Base-by-base conservation (phyloP, 768 basidiomycete species). In the Ramaria rubella region DNA sequence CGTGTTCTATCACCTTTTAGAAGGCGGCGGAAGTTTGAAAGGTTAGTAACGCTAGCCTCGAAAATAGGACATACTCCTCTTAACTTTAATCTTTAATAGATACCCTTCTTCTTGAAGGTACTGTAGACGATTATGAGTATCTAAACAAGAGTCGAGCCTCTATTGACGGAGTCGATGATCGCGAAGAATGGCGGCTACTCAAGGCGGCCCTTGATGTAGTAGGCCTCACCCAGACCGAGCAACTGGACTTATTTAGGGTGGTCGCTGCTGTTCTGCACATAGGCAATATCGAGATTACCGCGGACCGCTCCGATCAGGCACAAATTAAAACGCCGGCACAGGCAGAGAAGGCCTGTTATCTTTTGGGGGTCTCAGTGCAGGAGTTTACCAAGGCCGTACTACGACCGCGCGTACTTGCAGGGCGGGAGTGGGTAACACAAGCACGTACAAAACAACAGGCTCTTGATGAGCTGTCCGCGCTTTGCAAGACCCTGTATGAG, bases 401-500 rank as follows among this genome's bases (percentile, higher is more conserved):
- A 15, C 86, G 87, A 5, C 96, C 96, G 1, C 87, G 85, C 44
- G 87, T 93, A 8, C 84, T 94, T 30, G 96, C 96, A 14, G 96
- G 96, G 17, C 79, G 94, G 23, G 96, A 99, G 72, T 95, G 94
- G 91, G 94, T 98, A 15, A 86, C 90, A 0, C 94, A 98, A 65
- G 89, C 93, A 7, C 78, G 96, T 48, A 95, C 91, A 6, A 79
- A 82, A 59, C 87, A 90, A 61, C 96, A 99, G 67, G 94, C 94
- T 1, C 73, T 90, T 30, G 94, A 96, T 60, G 96, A 99, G 72
- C 79, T 99, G 3, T 83, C 83, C 0, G 83, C 94, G 1, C 75
- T 98, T 6, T 92, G 90, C 72, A 98, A 98, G 75, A 94, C 90
- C 1, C 75, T 98, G 14, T 99, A 98, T 72, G 96, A 98, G 75